Conservation (phyloP, 352 stramenopile species). For the Phytophthora citrophthora region DNA sequence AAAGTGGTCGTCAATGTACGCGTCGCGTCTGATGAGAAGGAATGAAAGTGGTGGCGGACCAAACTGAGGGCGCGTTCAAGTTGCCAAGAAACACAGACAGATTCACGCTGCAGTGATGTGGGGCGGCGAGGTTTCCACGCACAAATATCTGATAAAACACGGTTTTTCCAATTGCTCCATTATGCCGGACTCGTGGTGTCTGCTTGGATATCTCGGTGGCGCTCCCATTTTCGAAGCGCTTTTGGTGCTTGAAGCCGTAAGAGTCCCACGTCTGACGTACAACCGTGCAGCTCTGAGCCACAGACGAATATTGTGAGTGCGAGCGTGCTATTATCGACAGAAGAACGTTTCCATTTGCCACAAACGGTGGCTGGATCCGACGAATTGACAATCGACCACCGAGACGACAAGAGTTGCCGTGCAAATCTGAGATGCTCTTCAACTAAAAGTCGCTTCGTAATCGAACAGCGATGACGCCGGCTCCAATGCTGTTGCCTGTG, state of each 20-base stretch:
- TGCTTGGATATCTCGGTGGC: constrained; percentile 9
- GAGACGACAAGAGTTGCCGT: constrained; percentile 10
- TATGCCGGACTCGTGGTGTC: not conserved
- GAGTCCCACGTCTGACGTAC: constrained; percentile 7
- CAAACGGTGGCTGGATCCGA: constrained; percentile 8
- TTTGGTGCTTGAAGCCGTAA: not conserved
- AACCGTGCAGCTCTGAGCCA: constrained; percentile 12
- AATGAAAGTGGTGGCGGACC: constrained; percentile 14
- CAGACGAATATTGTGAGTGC: constrained; percentile 22
- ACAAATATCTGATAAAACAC: constrained; percentile 22
- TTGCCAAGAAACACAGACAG: not conserved
- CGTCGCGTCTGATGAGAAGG: constrained; percentile 23
- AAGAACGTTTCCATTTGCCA: not conserved
- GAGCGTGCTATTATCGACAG: not conserved
- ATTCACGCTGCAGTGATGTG: constrained; percentile 12
- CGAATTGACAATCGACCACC: constrained; percentile 12
- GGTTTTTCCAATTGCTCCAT: constrained; percentile 14
- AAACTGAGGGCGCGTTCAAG: not conserved
- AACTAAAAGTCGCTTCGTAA: constrained; percentile 2
- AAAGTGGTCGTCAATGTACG: constrained; percentile 11
- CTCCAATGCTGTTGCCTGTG: not conserved
- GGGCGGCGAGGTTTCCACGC: constrained; percentile 3
- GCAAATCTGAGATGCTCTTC: constrained; percentile 18
- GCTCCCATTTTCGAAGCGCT: constrained; percentile 24
- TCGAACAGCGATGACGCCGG: not conserved